Base-by-base conservation (phyloP, 306 rosid genomes). In the Geum urbanum region DNA sequence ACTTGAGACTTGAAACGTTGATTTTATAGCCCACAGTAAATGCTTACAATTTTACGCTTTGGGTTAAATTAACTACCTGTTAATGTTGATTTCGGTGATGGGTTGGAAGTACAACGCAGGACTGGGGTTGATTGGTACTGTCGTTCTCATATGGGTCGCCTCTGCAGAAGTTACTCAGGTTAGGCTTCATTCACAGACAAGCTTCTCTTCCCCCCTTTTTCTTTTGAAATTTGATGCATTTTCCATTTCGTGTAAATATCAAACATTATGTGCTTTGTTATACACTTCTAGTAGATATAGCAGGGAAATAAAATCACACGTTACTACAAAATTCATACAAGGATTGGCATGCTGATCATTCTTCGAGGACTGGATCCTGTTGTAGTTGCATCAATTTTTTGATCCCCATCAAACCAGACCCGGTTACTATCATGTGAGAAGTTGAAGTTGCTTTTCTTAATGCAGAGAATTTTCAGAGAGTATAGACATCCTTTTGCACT, bases 141-240 rank as follows among this genome's bases (percentile, higher is more conserved):
- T 77, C 74, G 89, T 89, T 67, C 40, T 87, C 54, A 82, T 87
- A 46, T 87, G 87, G 92, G 92, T 89, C 39, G 66, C 88, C 57
- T 87, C 85, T 47, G 96, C 96, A 37, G 92, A 87, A 71, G 79
- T 89, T 43, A 85, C 96, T 71, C 96, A 89, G 96, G 92, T 89
- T 69, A 54, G 67, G 32, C 32, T 50, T 52, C 50, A 16, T 68
- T 52, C 50, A 62, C n/a, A n/a, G 37, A 22, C 7, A 7, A 15
- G 43, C 40, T 39, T 61, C 14, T 15, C 32, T 39, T 15, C 5
- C 15, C 9, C 2, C 54, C 1, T 15, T 43, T 18, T 16, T 6
- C 2, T 50, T 51, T 51, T 51, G 32, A 27, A 27, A 27, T n/a
- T n/a, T n/a, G n/a, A n/a, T n/a, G n/a, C n/a, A n/a, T n/a, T n/a